These are phyloP conservation scores for Penicillium dipodomyicola DNA, from an alignment of 495 filamentous ascomycete genomes.

Conservation along the genomic window DNA sequence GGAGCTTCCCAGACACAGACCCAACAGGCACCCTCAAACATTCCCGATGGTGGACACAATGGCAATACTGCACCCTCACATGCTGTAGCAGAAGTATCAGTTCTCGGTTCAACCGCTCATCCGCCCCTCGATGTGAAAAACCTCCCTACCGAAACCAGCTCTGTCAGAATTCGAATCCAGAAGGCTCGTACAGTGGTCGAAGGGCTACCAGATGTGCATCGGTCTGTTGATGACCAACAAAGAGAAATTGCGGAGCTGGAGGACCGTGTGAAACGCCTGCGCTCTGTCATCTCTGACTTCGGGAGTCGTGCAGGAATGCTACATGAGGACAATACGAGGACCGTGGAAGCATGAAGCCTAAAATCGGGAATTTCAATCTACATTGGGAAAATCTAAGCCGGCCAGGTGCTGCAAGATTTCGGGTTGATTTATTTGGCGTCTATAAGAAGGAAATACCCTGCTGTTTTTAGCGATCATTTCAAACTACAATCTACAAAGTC, in stretches of 20 bases:
- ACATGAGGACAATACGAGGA: neutral
- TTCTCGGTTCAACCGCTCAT: constrained; percentile 33
- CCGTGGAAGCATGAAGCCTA: constrained; percentile 7
- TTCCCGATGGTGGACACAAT: constrained; percentile 21
- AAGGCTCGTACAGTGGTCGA: constrained; percentile 68
- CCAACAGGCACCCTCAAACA: constrained; percentile 29
- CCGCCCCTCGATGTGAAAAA: constrained; percentile 69
- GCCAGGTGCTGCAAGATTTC: neutral
- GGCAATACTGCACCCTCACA: constrained; percentile 20
- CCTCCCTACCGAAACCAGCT: constrained; percentile 68
- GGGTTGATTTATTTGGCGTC: constrained; percentile 15
- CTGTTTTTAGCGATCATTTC: constrained; percentile 14
- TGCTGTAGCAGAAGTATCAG: constrained; percentile 27
- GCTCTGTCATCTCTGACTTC: constrained; percentile 50
- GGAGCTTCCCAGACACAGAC: constrained; percentile 28
- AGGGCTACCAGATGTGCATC: constrained; percentile 68
- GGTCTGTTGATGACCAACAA: constrained; percentile 74
- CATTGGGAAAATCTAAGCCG: neutral
- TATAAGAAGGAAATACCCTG: constrained; percentile 29
- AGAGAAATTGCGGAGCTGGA: constrained; percentile 75
- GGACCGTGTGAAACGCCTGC: constrained; percentile 59
- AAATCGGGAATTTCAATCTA: neutral
- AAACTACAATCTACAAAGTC: neutral
- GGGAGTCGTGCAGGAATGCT: constrained; percentile 32
- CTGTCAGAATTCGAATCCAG: constrained; percentile 75